Evolutionary conservation across 176 grass and related monocot genomes (phyloP).

Genomic region (Canna indica): DNA sequence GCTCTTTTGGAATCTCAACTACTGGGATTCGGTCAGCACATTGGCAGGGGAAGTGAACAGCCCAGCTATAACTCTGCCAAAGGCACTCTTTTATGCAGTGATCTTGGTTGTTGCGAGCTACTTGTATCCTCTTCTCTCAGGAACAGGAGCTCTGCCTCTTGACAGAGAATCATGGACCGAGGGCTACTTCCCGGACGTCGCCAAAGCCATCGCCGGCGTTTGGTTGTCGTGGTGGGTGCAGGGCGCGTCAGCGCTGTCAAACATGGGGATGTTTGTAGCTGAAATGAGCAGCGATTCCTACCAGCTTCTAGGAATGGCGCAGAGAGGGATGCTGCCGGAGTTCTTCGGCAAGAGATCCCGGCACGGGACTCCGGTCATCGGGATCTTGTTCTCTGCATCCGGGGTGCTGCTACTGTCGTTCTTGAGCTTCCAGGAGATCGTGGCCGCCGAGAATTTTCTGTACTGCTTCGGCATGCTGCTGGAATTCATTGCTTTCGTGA

Average conservation of each 20-base stretch:
- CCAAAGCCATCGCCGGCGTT: conserved; percentile 49
- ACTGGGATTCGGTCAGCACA: conserved; percentile 95
- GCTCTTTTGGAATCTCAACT: conserved; percentile 93
- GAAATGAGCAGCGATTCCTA: conserved; percentile 91
- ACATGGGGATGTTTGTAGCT: conserved; percentile 85
- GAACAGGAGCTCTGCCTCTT: conserved; percentile 63
- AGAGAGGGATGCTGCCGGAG: conserved; percentile 56
- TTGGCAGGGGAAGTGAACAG: conserved; percentile 81
- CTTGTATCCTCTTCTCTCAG: conserved; percentile 61
- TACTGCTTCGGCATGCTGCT: conserved; percentile 95
- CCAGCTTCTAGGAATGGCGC: conserved; percentile 70
- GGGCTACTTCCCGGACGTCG: conserved; percentile 56
- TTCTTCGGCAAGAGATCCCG: conserved; percentile 43
- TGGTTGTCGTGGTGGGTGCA: conserved; percentile 69
- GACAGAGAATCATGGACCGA: conserved; percentile 63
- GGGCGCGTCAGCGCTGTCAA: conserved; percentile 59
- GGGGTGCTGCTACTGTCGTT: conserved; percentile 59
- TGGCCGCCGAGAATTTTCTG: conserved; percentile 68
- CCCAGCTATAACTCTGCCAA: conserved; percentile 64
- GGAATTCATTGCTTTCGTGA: conserved; percentile 89
- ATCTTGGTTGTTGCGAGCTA: conserved; percentile 59
- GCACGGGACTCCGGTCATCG: conserved; percentile 54
- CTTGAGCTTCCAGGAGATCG: conserved; percentile 85
- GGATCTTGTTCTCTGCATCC: conserved; percentile 70
- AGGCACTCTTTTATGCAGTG: conserved; percentile 64